phyloP scores from a whole-genome alignment of 2,329 filamentous ascomycete species.

The Colletotrichum incanum region DNA sequence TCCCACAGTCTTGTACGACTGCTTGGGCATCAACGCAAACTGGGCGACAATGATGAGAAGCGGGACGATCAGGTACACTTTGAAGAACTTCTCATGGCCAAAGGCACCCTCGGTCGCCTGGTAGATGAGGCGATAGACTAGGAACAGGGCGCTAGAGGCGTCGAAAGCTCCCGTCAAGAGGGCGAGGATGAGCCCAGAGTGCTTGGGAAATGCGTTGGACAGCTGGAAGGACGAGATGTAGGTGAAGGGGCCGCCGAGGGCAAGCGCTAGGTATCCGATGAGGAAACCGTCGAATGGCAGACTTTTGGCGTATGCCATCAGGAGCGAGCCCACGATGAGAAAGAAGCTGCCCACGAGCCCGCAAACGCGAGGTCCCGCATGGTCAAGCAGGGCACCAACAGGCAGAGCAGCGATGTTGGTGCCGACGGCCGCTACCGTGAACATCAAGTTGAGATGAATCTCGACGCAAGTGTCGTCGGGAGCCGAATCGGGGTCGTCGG shows the following conservation, averaged over 20 bases:
- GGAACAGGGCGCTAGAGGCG: slow-evolving; percentile 83
- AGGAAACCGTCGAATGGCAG: slow-evolving; percentile 83
- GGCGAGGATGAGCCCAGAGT: slow-evolving; percentile 85
- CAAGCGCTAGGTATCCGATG: slow-evolving; percentile 81
- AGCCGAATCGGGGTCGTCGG: slow-evolving; percentile 44
- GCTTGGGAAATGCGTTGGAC: slow-evolving; percentile 84
- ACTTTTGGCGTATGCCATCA: slow-evolving; percentile 78
- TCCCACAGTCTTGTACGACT: slow-evolving; percentile 88
- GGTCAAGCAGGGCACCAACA: slow-evolving; percentile 87
- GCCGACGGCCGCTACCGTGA: slow-evolving; percentile 88
- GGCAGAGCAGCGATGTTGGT: slow-evolving; percentile 91
- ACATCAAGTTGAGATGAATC: slow-evolving; percentile 88
- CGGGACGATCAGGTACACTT: slow-evolving; percentile 80
- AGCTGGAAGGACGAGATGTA: slow-evolving; percentile 90
- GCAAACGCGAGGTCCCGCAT: slow-evolving; percentile 83
- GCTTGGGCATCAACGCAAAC: slow-evolving; percentile 79
- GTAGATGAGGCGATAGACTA: slow-evolving; percentile 81
- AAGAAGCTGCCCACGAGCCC: slow-evolving; percentile 80
- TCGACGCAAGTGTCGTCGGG: slow-evolving; percentile 64
- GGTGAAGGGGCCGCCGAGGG: slow-evolving; percentile 84
- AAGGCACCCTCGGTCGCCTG: slow-evolving; percentile 70
- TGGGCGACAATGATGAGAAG: slow-evolving; percentile 76
- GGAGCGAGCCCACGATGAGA: slow-evolving; percentile 77
- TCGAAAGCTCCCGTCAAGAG: slow-evolving; percentile 88
- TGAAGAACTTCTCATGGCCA: slow-evolving; percentile 78